Evolutionary conservation across 2,329 filamentous ascomycete species (phyloP), one percentile per base, ranked within the genome.

Genomic region (Arthroderma sp.): DNA sequence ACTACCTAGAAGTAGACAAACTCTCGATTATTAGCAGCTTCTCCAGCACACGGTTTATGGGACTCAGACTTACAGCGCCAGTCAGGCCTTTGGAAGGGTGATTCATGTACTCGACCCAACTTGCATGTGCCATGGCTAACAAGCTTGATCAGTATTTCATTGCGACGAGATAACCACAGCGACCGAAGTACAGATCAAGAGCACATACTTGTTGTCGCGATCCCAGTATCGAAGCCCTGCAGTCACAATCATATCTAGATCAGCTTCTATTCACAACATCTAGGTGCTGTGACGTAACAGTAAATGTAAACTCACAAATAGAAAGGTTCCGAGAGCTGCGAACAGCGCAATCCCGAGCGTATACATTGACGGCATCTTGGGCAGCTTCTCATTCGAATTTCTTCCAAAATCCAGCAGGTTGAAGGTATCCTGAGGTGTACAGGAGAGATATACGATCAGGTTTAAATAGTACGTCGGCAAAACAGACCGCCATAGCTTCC

Each of bases 31-130:
- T 22, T n/a, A 32, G 4, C 8, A 9, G 31, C 8, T 3, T n/a
- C 7, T n/a, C 9, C 29, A 29, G 38, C 37, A 4, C 15, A 11
- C 30, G 4, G 10, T 6, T n/a, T 34, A 6, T 9, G 27, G 28
- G 10, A 15, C 1, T 9, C 32, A n/a, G 29, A 54, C 57, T 38
- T 56, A 72, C 69, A 27, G 72, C 70, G 43, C 75, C 75, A 1
- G 73, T 77, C 10, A 77, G 56, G 3, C 68, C 73, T 50, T 72
- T 64, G 3, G 71, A 74, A 2, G 75, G 75, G 40, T 73, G 54
- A 8, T 65, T 45, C 74, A 78, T 78, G 56, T 78, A 78, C 37
- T 73, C 65, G 38, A 74, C 69, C 74, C 74, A 78, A 53, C 72
- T 76, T 52, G 73, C 54, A 54, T 78, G 75, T 2, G 75, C 74